Conservation (phyloP, 352 stramenopile genomes). For the Phytopythium ostracodes region DNA sequence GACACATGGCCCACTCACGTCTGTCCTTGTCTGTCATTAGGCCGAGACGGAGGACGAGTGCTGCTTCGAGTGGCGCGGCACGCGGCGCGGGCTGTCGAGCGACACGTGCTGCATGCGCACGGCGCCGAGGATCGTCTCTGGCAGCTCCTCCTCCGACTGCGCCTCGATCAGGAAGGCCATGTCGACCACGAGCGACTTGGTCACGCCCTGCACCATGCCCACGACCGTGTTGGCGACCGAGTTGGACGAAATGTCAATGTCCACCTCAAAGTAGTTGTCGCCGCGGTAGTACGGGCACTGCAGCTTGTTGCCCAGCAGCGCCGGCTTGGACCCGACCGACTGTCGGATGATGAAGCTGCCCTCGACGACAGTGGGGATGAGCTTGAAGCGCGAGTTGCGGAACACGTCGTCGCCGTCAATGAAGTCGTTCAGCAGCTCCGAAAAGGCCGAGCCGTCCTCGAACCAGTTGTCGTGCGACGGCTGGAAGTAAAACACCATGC, state of each 20-base stretch:
- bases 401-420: slow-evolving; percentile 94
- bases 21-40: background rate
- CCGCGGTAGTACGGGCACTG: slow-evolving; percentile 85
- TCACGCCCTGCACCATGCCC: slow-evolving; percentile 87
- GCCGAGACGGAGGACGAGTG: background rate
- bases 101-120: slow-evolving; percentile 82
- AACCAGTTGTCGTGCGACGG: slow-evolving; percentile 75
- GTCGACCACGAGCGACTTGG: slow-evolving; percentile 87
- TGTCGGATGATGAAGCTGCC: slow-evolving; percentile 97
- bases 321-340: slow-evolving; percentile 93
- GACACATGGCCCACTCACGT: too few species aligned
- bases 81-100: slow-evolving; percentile 66
- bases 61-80: slow-evolving; percentile 27
- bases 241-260: slow-evolving; percentile 94
- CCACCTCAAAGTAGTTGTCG: slow-evolving; percentile 95
- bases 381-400: slow-evolving; percentile 96
- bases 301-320: slow-evolving; percentile 96
- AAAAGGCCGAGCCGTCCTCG: slow-evolving; percentile 85
- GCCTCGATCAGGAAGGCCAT: slow-evolving; percentile 87
- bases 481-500: slow-evolving; percentile 88
- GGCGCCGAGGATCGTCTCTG: slow-evolving; percentile 73
- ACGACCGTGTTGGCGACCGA: slow-evolving; percentile 88
- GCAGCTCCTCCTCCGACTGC: slow-evolving; percentile 84
- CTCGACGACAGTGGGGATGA: slow-evolving; percentile 96
- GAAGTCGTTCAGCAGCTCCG: slow-evolving; percentile 87